Conservation (phyloP, 768 basidiomycete species). For the Lactarius deliciosus region DNA sequence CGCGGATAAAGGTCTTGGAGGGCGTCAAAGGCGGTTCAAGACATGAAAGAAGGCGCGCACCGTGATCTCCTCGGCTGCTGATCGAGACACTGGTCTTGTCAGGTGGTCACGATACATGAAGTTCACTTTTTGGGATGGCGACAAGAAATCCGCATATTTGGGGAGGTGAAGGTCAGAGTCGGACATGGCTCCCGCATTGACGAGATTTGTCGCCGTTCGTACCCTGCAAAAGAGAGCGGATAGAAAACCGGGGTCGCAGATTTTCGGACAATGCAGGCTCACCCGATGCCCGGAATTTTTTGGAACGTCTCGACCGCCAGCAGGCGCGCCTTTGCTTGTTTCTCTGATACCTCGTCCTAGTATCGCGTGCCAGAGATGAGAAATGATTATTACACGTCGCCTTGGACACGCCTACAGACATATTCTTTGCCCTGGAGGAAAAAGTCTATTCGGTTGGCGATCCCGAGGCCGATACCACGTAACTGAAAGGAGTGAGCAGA, state of each 20-base stretch:
- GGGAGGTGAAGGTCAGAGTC: conserved; percentile 42
- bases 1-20: conserved; percentile 49
- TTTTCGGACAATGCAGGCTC: conserved; percentile 18
- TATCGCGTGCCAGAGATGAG: conserved; percentile 6
- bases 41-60: conserved; percentile 37
- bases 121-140: conserved; percentile 39
- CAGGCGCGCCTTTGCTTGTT: conserved; percentile 34
- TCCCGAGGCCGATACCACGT: conserved; percentile 29
- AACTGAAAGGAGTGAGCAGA: conserved; percentile 15
- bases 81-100: conserved; percentile 37
- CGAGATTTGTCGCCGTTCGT: conserved; percentile 44
- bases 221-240: conserved; percentile 21
- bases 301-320: conserved; percentile 37
- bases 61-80: conserved; percentile 46
- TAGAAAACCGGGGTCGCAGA: neutral
- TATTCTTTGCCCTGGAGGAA: conserved; percentile 27
- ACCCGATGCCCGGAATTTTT: conserved; percentile 52
- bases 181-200: conserved; percentile 49
- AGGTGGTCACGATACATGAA: conserved; percentile 45
- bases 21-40: neutral
- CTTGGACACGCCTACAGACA: conserved; percentile 26
- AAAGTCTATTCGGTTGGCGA: conserved; percentile 29
- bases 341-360: conserved; percentile 27
- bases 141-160: conserved; percentile 42
- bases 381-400: neutral